phyloP scores from a whole-genome alignment of 345 rosid genomes.

The Arabidopsis suecica region DNA sequence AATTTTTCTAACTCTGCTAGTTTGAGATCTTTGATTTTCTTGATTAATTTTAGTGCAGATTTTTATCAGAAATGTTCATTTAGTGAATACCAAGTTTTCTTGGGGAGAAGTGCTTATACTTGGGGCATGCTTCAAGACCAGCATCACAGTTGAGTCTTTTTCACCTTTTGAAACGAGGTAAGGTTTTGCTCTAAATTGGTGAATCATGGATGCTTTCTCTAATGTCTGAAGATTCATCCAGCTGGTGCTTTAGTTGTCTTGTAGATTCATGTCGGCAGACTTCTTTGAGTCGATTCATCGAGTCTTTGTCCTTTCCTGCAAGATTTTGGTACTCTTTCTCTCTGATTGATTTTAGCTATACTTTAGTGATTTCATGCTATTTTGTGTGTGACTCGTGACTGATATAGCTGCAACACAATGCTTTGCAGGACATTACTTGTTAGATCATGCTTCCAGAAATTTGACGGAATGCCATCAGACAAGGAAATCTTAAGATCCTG shows the following conservation, averaged over 20 bases:
- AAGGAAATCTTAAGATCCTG: conserved; percentile 68
- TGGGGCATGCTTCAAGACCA: conserved; percentile 81
- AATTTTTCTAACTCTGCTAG: conserved; percentile 12
- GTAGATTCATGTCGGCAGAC: conserved; percentile 50
- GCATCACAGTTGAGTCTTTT: conserved; percentile 66
- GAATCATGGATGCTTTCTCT: conserved; percentile 12
- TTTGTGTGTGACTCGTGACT: conserved; percentile 31
- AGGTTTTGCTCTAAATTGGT: conserved; percentile 24
- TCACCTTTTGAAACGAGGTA: conserved; percentile 85
- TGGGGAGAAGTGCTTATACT: conserved; percentile 74
- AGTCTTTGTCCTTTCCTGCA: conserved; percentile 73
- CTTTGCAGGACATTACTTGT: conserved; percentile 74
- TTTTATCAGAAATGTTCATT: conserved; percentile 73
- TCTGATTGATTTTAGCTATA: conserved; percentile 23
- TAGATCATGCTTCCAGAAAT: conserved; percentile 67
- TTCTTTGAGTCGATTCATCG: conserved; percentile 65
- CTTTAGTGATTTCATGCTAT: conserved; percentile 35
- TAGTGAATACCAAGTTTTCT: conserved; percentile 70
- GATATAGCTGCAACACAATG: conserved; percentile 16
- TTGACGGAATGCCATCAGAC: conserved; percentile 58
- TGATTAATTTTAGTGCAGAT: conserved; percentile 53
- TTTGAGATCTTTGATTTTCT: conserved; percentile 36
- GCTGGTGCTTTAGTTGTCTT: conserved; percentile 64
- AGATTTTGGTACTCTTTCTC: conserved; percentile 68
- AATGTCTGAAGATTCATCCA: conserved; percentile 15